A percentile compares a stretch with the other conserved stretches of the same genome.
These are phyloP conservation scores for Kodamaea derodonti DNA, from an alignment of 1,139 yeast species.

Conservation along the genomic window DNA sequence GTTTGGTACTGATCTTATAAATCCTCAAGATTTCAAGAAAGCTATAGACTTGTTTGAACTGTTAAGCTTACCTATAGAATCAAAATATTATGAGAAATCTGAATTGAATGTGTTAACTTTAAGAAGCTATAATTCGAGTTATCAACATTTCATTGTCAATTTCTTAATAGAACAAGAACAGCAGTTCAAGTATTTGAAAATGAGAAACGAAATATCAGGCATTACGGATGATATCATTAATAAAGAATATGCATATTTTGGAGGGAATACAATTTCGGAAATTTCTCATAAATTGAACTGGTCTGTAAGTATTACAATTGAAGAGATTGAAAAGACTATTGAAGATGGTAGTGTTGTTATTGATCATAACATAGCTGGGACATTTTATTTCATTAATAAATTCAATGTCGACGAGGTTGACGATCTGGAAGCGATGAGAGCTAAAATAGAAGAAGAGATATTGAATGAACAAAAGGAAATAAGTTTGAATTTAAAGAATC, in stretches of 20 bases:
- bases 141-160: conserved; percentile 22
- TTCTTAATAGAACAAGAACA: conserved; percentile 23
- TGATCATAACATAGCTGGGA: conserved; percentile 64
- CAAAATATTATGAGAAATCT: conserved; percentile 29
- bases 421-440: conserved; percentile 10
- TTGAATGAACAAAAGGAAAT: conserved; percentile 19
- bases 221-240: conserved; percentile 22
- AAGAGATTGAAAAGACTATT: conserved; percentile 62
- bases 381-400: conserved; percentile 38
- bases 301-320: conserved; percentile 67
- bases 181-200: conserved; percentile 23
- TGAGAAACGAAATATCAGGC: conserved; percentile 19
- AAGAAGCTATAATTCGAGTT: conserved; percentile 17
- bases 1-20: conserved; percentile 36
- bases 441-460: conserved; percentile 14
- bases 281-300: conserved; percentile 44
- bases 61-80: conserved; percentile 31
- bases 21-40: conserved; percentile 29
- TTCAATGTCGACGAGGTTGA: conserved; percentile 13
- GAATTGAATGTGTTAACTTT: conserved; percentile 35
- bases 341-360: conserved; percentile 55
- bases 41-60: conserved; percentile 28
- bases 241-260: conserved; percentile 22
- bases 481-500: conserved; percentile 13
- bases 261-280: conserved; percentile 36